Evolutionary conservation across 495 filamentous ascomycete genomes (phyloP), one percentile per base, ranked within the genome.

Genomic region (Penicillium maclennaniae): DNA sequence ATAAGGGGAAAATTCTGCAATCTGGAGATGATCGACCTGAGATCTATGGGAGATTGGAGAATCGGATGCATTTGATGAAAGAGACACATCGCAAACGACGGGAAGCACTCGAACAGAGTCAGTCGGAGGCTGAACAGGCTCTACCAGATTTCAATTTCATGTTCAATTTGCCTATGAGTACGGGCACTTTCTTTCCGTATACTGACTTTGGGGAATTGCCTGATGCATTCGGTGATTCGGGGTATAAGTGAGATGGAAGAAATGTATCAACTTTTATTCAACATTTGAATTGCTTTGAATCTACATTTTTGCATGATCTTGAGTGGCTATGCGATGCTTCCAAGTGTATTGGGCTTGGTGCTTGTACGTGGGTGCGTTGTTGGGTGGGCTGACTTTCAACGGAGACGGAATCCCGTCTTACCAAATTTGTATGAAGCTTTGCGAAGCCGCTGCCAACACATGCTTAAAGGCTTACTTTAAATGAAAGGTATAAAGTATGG

Each of bases 121-220:
- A 47, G 8, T 7, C 19, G 1, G 37, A 51, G 14, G 38, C 43
- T 6, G 16, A 19, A 25, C 36, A 43, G 16, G 37, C 44, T 23
- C 34, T 31, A 4, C 28, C 40, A 15, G 59, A 62, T 41, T 54
- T 54, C 21, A 44, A 45, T 39, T 58, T 54, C 36, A 38, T 61
- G 43, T 45, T 56, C 16, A 43, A 49, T 14, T 41, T 55, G 21
- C 55, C 58, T 12, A 25, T 58, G 3, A 23, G 23, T 5, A 2
- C 23, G 5, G 61, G 59, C 44, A 16, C 37, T 15, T 49, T 56
- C 12, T 61, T 59, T 43, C 50, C 58, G 7, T 58, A 51, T 21
- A 41, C 49, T 23, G 45, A 60, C 36, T 53, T 56, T n/a, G 38
- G 19, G n/a, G 26, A 25, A 6, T 19, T 46, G 20, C 31, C 31